phyloP scores from a whole-genome alignment of 176 grass and related monocot genomes.

The Juncus inflexus region DNA sequence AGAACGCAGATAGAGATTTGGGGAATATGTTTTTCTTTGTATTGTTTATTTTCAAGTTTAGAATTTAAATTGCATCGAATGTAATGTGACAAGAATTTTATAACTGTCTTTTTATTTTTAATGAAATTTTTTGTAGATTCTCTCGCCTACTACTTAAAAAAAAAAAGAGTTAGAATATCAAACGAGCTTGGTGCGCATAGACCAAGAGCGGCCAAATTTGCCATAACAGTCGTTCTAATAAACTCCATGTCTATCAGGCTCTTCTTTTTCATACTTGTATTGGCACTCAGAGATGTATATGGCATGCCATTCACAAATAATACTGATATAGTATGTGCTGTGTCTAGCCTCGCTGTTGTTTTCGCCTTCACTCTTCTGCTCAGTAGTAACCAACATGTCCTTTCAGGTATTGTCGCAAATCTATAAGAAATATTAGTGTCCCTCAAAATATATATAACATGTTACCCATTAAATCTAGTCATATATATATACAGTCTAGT shows the following conservation, averaged over 20 bases:
- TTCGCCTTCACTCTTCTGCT: constrained; percentile 67
- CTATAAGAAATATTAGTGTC: too few relatives aligned
- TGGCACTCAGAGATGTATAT: constrained; percentile 51
- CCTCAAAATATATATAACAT: too few relatives aligned
- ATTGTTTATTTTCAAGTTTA: too few relatives aligned
- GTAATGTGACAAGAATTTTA: too few relatives aligned
- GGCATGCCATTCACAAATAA: constrained; percentile 69
- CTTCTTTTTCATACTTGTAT: constrained; percentile 39
- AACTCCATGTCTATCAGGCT: constrained; percentile 41
- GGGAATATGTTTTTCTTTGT: too few relatives aligned
- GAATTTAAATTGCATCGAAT: too few relatives aligned
- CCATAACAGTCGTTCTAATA: constrained; percentile 65
- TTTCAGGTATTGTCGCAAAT: constrained; percentile 49
- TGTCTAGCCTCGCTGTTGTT: constrained; percentile 54
- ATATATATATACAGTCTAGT: too few relatives aligned
- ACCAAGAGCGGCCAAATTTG: constrained; percentile 48
- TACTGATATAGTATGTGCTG: constrained; percentile 45
- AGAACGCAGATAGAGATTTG: too few relatives aligned
- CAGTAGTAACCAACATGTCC: constrained; percentile 70
- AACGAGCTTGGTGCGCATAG: constrained; percentile 75
- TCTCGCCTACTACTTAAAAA: too few relatives aligned
- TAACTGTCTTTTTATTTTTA: too few relatives aligned
- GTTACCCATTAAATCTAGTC: too few relatives aligned
- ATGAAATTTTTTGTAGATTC: too few relatives aligned
- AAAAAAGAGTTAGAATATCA: constrained; percentile 81